Evolutionary conservation across 2,329 filamentous ascomycete genomes (phyloP).

Genomic region (Aphanoascus verrucosus): DNA sequence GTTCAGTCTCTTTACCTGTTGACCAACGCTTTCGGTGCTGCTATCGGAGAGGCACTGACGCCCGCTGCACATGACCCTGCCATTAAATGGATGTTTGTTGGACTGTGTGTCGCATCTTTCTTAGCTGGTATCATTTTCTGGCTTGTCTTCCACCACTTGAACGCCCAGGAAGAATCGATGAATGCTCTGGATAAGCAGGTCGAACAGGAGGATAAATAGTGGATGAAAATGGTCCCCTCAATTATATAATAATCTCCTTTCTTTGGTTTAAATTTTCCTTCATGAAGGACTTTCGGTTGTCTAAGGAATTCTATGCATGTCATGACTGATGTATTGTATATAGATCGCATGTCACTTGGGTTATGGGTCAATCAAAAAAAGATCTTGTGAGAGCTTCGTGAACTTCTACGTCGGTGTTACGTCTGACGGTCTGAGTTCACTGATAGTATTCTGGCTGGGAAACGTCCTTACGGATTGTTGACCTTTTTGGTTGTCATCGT

Average conservation of each 20-base stretch:
- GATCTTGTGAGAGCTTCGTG: no score
- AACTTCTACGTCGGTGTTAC: no score
- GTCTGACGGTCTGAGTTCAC: no score
- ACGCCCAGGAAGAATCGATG: constrained; percentile 41
- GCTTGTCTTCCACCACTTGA: constrained; percentile 39
- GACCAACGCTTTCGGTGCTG: constrained; percentile 48
- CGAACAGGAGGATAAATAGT: background rate
- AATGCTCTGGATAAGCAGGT: constrained; percentile 39
- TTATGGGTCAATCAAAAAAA: no score
- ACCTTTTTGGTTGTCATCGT: no score
- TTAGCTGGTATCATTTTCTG: constrained; percentile 46
- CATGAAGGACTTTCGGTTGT: no score
- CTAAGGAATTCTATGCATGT: no score
- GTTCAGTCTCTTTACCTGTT: constrained; percentile 49
- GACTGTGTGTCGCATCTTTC: constrained; percentile 43
- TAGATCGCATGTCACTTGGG: no score
- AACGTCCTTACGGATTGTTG: no score
- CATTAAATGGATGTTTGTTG: constrained; percentile 56
- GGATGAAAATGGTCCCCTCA: background rate
- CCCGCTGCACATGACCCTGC: constrained; percentile 53
- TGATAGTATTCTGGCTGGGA: no score
- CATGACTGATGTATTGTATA: no score
- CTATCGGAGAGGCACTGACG: constrained; percentile 51
- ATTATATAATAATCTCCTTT: background rate
- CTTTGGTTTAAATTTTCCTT: background rate